These are phyloP conservation scores for Lactarius hatsudake DNA, from an alignment of 768 basidiomycete species.

Conservation along the genomic window DNA sequence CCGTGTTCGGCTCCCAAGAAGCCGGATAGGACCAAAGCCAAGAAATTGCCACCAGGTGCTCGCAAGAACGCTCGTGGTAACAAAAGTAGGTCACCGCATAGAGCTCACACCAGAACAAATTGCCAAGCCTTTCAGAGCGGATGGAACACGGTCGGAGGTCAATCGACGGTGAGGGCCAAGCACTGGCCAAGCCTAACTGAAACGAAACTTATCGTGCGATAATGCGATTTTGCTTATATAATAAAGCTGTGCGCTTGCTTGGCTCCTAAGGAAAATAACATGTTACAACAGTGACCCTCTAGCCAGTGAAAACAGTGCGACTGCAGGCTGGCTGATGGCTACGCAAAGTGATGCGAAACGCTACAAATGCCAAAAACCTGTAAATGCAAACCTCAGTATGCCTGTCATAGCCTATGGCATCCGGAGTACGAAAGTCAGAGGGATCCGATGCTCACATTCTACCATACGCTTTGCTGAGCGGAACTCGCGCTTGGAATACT, in stretches of 20 bases:
- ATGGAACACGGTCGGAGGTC: not conserved
- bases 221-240: not conserved
- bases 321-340: not conserved
- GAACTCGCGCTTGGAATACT: slow-evolving; percentile 46
- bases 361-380: not conserved
- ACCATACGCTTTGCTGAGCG: slow-evolving; percentile 36
- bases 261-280: not conserved
- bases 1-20: not conserved
- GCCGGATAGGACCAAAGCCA: not conserved
- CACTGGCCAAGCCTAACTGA: not conserved
- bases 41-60: not conserved
- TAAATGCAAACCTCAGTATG: not conserved
- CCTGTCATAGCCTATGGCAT: not conserved
- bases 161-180: not conserved
- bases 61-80: too few relatives aligned
- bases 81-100: too few relatives aligned
- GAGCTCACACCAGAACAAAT: not conserved
- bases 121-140: not conserved
- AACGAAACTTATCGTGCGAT: not conserved
- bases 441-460: slow-evolving; percentile 3
- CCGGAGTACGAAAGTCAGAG: not conserved
- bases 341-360: not conserved
- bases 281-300: not conserved
- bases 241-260: not conserved
- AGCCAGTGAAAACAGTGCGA: not conserved